phyloP scores from a whole-genome alignment of 2,329 filamentous ascomycete genomes.

The Geosmithia putterillii region DNA sequence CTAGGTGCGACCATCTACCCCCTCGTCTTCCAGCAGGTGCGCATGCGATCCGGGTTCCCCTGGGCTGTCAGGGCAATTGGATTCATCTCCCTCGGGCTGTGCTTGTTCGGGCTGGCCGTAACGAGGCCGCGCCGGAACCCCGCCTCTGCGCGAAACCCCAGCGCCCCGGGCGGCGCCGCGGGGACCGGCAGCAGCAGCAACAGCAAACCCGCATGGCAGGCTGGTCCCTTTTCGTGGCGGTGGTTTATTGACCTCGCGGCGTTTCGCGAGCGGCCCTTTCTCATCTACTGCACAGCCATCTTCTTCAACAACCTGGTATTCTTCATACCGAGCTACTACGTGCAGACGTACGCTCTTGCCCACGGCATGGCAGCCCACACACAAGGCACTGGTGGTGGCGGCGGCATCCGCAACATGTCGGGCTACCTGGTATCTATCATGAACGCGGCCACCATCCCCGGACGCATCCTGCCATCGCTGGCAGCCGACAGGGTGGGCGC shows the following conservation, averaged over 20 bases:
- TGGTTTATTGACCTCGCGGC: constrained; percentile 15
- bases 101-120: constrained; percentile 14
- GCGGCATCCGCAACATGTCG: constrained; percentile 12
- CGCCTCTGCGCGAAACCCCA: too few relatives aligned
- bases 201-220: constrained; percentile 1
- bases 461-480: constrained; percentile 32
- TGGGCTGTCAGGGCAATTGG: constrained; percentile 22
- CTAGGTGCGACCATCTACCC: constrained; percentile 25
- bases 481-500: constrained; percentile 27
- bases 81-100: constrained; percentile 18
- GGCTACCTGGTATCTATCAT: constrained; percentile 36
- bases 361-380: too few relatives aligned
- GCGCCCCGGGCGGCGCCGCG: too few relatives aligned
- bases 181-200: too few relatives aligned
- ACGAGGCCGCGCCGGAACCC: constrained; percentile 12
- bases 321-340: constrained; percentile 30
- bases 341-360: constrained; percentile 27
- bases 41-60: constrained; percentile 15
- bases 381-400: too few relatives aligned
- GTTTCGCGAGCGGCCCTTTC: constrained; percentile 15
- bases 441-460: constrained; percentile 35
- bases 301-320: constrained; percentile 20
- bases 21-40: constrained; percentile 19
- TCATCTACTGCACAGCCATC: constrained; percentile 17
- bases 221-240: constrained; percentile 4